Conservation (phyloP, 2,329 filamentous ascomycete species). For the Exophiala bonariae region DNA sequence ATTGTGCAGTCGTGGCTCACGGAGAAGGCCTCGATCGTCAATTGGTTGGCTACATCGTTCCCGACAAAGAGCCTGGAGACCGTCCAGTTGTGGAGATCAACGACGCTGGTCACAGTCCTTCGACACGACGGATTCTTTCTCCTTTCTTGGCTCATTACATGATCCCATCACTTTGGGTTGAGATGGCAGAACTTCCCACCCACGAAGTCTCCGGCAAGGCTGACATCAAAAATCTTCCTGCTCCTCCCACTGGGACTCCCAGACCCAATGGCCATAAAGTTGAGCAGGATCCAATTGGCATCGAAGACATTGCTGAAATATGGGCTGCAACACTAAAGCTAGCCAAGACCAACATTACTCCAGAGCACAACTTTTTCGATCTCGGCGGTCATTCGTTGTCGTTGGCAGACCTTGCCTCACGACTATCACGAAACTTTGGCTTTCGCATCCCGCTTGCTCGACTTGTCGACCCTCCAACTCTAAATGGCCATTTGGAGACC, state of each 20-base stretch:
- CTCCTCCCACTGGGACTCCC: conserved; percentile 55
- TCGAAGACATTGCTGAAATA: conserved; percentile 67
- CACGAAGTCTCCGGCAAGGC: conserved; percentile 78
- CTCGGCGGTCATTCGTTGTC: conserved; percentile 76
- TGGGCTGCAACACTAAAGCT: conserved; percentile 72
- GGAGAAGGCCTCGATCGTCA: conserved; percentile 75
- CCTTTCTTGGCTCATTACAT: conserved; percentile 76
- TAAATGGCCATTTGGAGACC: conserved; percentile 70
- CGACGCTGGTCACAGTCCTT: conserved; percentile 69
- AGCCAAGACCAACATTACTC: conserved; percentile 61
- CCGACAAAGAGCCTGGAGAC: conserved; percentile 60
- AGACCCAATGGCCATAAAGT: conserved; percentile 34
- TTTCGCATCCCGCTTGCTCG: conserved; percentile 71
- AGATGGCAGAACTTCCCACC: conserved; percentile 69
- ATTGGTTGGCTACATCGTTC: conserved; percentile 74
- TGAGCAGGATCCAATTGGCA: conserved; percentile 63
- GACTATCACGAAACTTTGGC: conserved; percentile 68
- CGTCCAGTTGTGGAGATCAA: conserved; percentile 67
- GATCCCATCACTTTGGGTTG: conserved; percentile 77
- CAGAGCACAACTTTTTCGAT: conserved; percentile 77
- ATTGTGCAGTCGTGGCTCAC: conserved; percentile 71
- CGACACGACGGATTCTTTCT: conserved; percentile 64
- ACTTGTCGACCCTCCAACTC: conserved; percentile 69
- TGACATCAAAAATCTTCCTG: conserved; percentile 69
- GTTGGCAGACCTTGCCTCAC: conserved; percentile 74